phyloP scores from a whole-genome alignment of 306 rosid genomes.

The Trifolium fragiferum region DNA sequence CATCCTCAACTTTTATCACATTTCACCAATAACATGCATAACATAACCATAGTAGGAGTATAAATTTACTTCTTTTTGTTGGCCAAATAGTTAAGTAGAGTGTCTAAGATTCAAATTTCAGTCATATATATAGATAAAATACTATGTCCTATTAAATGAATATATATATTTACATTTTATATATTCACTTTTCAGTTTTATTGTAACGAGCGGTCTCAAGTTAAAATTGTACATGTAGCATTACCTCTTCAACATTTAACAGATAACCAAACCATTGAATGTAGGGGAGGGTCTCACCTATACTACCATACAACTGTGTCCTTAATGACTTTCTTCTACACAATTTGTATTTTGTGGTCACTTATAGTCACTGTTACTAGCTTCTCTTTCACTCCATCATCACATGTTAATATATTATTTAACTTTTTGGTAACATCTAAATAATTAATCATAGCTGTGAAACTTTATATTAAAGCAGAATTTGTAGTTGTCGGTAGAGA shows the following conservation, averaged over 20 bases:
- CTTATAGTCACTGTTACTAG: constrained; percentile 34
- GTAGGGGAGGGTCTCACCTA: not conserved
- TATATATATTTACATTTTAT: too few species aligned
- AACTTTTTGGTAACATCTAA: constrained; percentile 19
- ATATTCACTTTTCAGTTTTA: too few species aligned
- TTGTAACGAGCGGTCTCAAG: too few species aligned
- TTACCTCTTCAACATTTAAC: constrained; percentile 3
- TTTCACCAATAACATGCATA: not conserved
- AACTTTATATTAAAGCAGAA: constrained; percentile 27
- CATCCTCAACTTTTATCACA: not conserved
- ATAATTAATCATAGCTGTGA: not conserved
- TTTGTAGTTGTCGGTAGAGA: constrained; percentile 48
- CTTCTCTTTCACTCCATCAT: constrained; percentile 35
- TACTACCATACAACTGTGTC: not conserved
- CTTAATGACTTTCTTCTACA: constrained; percentile 34
- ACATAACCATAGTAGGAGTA: too few species aligned
- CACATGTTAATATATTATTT: constrained; percentile 11
- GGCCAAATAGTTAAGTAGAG: too few species aligned
- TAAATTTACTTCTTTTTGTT: too few species aligned
- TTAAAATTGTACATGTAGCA: too few species aligned
- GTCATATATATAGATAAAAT: too few species aligned
- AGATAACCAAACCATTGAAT: constrained; percentile 29
- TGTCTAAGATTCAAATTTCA: too few species aligned
- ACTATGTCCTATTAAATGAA: too few species aligned
- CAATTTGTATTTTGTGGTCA: not conserved